Percentiles rank a stretch among this genome's conserved stretches.
phyloP scores from a whole-genome alignment of 2,329 filamentous ascomycete genomes.

The Sordariomycetes sp. region DNA sequence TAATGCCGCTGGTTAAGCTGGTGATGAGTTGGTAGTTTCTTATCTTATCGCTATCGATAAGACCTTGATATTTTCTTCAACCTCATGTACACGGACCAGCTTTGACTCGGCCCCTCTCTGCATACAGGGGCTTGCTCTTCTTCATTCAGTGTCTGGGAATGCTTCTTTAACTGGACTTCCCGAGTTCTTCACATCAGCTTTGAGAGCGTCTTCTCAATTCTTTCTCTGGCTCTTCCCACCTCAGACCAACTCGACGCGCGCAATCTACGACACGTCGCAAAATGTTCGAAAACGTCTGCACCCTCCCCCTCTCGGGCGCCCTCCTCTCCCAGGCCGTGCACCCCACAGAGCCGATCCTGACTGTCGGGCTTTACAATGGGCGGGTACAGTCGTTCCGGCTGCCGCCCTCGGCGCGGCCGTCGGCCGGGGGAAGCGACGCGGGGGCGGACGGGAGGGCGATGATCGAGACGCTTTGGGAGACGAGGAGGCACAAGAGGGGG shows the following conservation, averaged over 20 bases:
- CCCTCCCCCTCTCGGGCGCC: slow-evolving; percentile 71
- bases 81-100: too few species aligned
- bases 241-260: too few species aligned
- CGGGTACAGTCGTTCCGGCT: slow-evolving; percentile 78
- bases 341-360: slow-evolving; percentile 69
- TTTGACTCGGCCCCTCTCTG: too few species aligned
- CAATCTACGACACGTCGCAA: background rate
- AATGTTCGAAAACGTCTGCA: slow-evolving; percentile 90
- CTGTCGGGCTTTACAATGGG: slow-evolving; percentile 72
- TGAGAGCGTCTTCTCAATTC: background rate
- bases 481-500: slow-evolving; percentile 84
- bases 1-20: background rate
- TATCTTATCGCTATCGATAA: background rate
- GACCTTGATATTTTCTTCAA: background rate
- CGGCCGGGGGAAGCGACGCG: background rate
- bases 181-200: background rate
- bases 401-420: slow-evolving; percentile 23
- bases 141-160: background rate
- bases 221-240: background rate
- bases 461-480: slow-evolving; percentile 77
- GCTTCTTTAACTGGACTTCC: background rate
- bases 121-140: too few species aligned
- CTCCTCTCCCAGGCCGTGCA: slow-evolving; percentile 84
- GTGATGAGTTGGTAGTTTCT: background rate
- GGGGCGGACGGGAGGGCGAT: slow-evolving; percentile 51